phyloP scores from a whole-genome alignment of 768 basidiomycete species.

The Grammothele lineata region DNA sequence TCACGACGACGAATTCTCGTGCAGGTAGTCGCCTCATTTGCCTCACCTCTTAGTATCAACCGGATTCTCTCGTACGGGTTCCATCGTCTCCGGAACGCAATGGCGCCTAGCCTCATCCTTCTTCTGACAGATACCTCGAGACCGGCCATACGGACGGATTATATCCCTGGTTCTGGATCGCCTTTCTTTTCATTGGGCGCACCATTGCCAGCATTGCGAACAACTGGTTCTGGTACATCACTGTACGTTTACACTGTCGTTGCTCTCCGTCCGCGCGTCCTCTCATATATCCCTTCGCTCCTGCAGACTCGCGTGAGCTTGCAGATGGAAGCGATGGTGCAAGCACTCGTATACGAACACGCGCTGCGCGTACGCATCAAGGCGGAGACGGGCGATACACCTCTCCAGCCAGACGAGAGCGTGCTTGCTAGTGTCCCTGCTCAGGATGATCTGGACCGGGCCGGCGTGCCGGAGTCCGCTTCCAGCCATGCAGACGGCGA shows the following conservation, averaged over 20 bases:
- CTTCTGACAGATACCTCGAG: constrained; percentile 26
- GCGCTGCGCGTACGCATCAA: constrained; percentile 58
- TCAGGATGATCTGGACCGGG: too few species aligned
- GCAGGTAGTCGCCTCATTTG: constrained; percentile 1
- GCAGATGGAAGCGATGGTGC: constrained; percentile 45
- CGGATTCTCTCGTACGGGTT: constrained; percentile 26
- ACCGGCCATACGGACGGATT: constrained; percentile 40
- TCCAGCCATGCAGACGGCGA: neutral
- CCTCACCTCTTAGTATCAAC: constrained; percentile 23
- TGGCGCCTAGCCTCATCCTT: neutral
- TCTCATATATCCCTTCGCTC: too few species aligned
- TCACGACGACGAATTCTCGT: neutral
- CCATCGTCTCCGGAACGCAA: neutral
- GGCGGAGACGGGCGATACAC: constrained; percentile 31
- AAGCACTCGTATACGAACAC: constrained; percentile 48
- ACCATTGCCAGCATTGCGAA: constrained; percentile 36
- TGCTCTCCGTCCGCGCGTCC: neutral
- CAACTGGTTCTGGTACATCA: constrained; percentile 46
- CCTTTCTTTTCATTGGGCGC: constrained; percentile 45
- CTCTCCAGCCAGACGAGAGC: too few species aligned
- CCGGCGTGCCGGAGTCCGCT: neutral
- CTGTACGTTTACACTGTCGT: neutral
- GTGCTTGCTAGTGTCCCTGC: too few species aligned
- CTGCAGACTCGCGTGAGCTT: constrained; percentile 41
- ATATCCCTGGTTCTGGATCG: constrained; percentile 72